Evolutionary conservation across 2,329 filamentous ascomycete genomes (phyloP), one percentile per base, ranked within the genome.

Genomic region (Curvularia sp.): DNA sequence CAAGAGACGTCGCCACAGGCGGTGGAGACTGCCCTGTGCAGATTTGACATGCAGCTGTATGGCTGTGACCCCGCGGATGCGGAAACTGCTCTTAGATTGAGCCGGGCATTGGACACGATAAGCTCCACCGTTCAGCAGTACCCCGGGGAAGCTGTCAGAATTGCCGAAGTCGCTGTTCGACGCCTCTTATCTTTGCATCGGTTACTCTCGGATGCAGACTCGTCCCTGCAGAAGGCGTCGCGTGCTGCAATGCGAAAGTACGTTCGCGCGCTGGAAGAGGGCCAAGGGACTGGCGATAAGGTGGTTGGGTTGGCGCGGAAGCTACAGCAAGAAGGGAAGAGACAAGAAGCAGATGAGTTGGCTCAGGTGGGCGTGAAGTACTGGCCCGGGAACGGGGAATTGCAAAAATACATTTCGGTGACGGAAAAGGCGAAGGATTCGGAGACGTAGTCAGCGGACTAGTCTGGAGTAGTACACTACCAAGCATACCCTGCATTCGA

Each of bases 71-170:
- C 85, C 5, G 80, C 82, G 33, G 89, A 89, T 2, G 82, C 88
- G 7, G 86, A 88, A 4, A 97, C 96, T 76, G 90, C 93, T 6
- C 81, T 83, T 42, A 89, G 88, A 48, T 79, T 97, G 60, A 85
- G 87, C 49, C 82, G 85, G 58, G 84, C 88, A 7, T 80, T 97
- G 52, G 80, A 83, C 1, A 81, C 83, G 46, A 76, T 97, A 61
- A 88, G 85, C 69, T 80, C 81, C 54, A 78, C 81, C 22, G 75
- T 81, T 38, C 69, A 79, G 63, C 63, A 70, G 20, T 54, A 76
- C 76, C 63, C 77, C 50, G 63, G 69, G 49, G 65, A 71, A 49
- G 72, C 71, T 44, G 57, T 62, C 3, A 71, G 71, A 30, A 66
- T 86, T 52, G 80, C 81, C 41, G 75, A 79, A 66, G 79, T 80